A percentile compares a stretch with the other conserved stretches of the same genome.
Conservation (phyloP, 768 basidiomycete genomes). For the Tricholoma matsutake region DNA sequence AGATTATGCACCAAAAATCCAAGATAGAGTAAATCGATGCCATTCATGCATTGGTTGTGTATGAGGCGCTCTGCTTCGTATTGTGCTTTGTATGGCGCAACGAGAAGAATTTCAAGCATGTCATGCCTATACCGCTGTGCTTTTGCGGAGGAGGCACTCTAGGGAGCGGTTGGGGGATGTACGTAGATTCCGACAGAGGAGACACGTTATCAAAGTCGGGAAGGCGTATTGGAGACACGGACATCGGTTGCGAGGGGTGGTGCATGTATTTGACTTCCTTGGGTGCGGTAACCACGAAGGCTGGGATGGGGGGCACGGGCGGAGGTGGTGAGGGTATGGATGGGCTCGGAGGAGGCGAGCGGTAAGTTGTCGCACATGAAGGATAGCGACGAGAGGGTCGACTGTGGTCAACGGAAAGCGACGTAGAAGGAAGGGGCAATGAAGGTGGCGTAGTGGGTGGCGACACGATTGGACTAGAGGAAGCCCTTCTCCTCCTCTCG, state of each 20-base stretch:
- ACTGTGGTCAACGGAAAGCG: conserved; percentile 16
- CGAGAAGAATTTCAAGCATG: conserved; percentile 49
- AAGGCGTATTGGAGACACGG: conserved; percentile 28
- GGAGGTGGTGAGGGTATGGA: conserved; percentile 41
- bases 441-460: conserved; percentile 30
- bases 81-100: conserved; percentile 28
- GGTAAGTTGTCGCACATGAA: conserved; percentile 38
- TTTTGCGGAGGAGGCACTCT: conserved; percentile 20
- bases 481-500: conserved; percentile 5
- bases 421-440: conserved; percentile 18
- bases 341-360: conserved; percentile 52
- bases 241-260: conserved; percentile 19
- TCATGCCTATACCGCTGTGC: conserved; percentile 37
- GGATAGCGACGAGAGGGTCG: conserved; percentile 29
- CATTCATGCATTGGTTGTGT: not conserved
- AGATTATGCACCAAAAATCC: not conserved
- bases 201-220: conserved; percentile 29
- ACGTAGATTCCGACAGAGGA: conserved; percentile 17
- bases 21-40: not conserved
- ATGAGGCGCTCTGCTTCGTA: conserved; percentile 17
- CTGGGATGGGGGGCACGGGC: conserved; percentile 56
- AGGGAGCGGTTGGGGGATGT: conserved; percentile 7
- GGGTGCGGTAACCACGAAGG: conserved; percentile 35
- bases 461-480: conserved; percentile 13
- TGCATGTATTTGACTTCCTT: conserved; percentile 33